Evolutionary conservation across 2,329 filamentous ascomycete species (phyloP), one percentile per base, ranked within the genome.

Genomic region (Phialemoniopsis sp.): DNA sequence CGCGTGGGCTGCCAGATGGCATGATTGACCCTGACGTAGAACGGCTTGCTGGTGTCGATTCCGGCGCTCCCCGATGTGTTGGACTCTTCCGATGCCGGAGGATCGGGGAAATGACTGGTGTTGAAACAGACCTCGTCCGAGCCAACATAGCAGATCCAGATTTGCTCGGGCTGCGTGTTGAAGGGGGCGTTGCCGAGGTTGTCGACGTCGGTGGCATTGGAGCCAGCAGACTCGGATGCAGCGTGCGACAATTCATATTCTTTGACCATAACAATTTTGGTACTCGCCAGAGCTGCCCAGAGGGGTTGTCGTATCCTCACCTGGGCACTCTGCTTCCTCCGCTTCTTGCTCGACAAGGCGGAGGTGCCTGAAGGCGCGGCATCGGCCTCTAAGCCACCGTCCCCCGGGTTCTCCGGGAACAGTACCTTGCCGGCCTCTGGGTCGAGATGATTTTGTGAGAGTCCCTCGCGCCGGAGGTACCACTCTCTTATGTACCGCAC

Each of bases 261-360:
- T 67, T 95, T 93, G 57, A 94, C 83, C 66, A 95, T 89, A 53
- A 93, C 91, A 59, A 96, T 90, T 73, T 96, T 96, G 57, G 90
- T 95, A 66, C 89, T 95, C 37, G 90, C 90, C 52, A 96, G 78
- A 35, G 90, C 90, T 47, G 90, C 89, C 90, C 90, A 96, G 48
- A 96, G 78, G 36, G 90, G 90, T 66, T 96, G 90, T 57, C 89
- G 83, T 59, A 89, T 87, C 61, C 90, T 78, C 50, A 95, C 89
- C 62, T 93, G 87, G 42, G 89, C 89, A 57, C 87, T 91, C 65
- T 95, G 89, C 67, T 93, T 91, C 66, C 86, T 81, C 67, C 87
- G 85, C 68, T 89, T 93, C 66, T 93, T 94, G 47, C 76, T 79
- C 67, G 57, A 80, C 68, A 66, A 77, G 57, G 62, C 58, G 40